Percentiles rank a stretch among this genome's conserved stretches.
These are phyloP conservation scores for Echeveria elegans DNA, from an alignment of 164 flowering plant genomes.

Conservation along the genomic window DNA sequence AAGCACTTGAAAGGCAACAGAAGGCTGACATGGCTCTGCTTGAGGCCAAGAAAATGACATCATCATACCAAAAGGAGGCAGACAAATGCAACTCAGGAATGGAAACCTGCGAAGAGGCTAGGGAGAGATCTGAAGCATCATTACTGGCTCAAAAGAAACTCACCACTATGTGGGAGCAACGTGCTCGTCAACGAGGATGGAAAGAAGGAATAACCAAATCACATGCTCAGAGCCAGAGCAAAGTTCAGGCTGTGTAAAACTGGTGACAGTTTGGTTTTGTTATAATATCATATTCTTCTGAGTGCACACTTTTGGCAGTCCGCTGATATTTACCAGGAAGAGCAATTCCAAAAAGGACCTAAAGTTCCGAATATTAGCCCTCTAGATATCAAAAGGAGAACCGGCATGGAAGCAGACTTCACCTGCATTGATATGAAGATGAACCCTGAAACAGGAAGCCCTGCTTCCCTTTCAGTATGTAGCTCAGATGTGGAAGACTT, in stretches of 20 bases:
- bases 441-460: neutral
- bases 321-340: neutral
- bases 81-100: constrained; percentile 97
- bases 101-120: constrained; percentile 96
- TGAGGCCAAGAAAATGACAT: constrained; percentile 63
- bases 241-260: constrained; percentile 19
- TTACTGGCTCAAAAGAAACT: constrained; percentile 59
- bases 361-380: neutral
- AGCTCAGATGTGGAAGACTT: neutral
- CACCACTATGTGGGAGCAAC: constrained; percentile 63
- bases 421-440: too few species aligned
- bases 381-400: neutral
- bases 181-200: constrained; percentile 94
- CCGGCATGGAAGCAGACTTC: neutral
- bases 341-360: neutral
- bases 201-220: constrained; percentile 48
- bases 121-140: constrained; percentile 78
- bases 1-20: constrained; percentile 30
- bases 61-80: constrained; percentile 92
- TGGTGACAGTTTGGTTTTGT: neutral
- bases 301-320: neutral
- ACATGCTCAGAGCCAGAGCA: constrained; percentile 21
- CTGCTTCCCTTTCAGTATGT: neutral
- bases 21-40: constrained; percentile 41
- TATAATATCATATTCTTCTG: neutral